Evolutionary conservation across 495 filamentous ascomycete genomes (phyloP), one percentile per base, ranked within the genome.

Genomic region (Neurospora tetraspora): DNA sequence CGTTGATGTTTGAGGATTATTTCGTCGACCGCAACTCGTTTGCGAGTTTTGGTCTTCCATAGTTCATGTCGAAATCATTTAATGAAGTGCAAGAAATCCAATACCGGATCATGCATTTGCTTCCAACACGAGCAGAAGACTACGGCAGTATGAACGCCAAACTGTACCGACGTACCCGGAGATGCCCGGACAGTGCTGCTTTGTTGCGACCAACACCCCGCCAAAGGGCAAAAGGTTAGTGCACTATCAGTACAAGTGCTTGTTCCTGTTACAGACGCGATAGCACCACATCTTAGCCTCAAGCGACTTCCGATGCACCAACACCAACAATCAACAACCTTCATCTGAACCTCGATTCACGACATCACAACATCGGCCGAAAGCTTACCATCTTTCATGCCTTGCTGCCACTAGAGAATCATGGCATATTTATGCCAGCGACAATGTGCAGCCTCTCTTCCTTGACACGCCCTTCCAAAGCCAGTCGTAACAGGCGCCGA

Each of bases 371-470:
- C 6, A 18, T 16, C 6, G 53, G 14, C 1, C 27, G 31, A 34
- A 65, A 65, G 12, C 53, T 36, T 9, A 1, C 27, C 53, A 31
- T 34, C 6, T 14, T 8, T 2, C 53, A 31, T 16, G 2, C 16
- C 12, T 61, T 12, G 5, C 16, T 5, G 2, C 5, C 2, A 2
- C 5, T 31, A 8, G 45, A 11, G 2, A 20, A 53, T 9, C 7
- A 34, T 34, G 47, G 5, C 47, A 31, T 61, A 31, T 3, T 16
- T 1, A 65, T 36, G 14, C 3, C 53, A 61, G 0, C 20, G 1
- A 8, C 23, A 61, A 3, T 0, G 0, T 31, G 23, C 14, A 59
- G 11, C 2, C 1, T 4, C 1, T 0, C 0, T 34, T 10, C 6
- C 14, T 65, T 0, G 27, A 3, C 53, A 65, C 7, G 27, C 27